Evolutionary conservation across 1,284 basidiomycete species (phyloP).

Genomic region (Irpex lacteus): DNA sequence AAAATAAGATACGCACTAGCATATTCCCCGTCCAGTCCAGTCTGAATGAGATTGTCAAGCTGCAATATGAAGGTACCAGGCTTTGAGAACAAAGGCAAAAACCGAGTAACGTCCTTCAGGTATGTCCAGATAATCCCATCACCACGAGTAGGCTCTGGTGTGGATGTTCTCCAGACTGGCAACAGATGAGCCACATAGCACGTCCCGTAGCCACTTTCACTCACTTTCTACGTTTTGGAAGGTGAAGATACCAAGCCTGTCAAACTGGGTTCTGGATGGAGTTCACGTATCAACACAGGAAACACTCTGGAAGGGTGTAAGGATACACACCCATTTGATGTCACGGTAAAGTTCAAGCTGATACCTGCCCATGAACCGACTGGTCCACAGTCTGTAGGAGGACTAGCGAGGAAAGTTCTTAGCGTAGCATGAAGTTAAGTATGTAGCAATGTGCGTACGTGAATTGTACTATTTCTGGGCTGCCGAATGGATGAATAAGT

Average conservation of each 20-base stretch:
- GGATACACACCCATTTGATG: constrained; percentile 52
- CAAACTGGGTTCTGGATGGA: constrained; percentile 55
- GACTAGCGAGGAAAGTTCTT: constrained; percentile 37
- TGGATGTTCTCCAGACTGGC: constrained; percentile 75
- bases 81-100: constrained; percentile 64
- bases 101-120: constrained; percentile 73
- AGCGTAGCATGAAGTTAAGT: neutral
- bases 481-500: constrained; percentile 25
- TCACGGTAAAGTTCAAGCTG: constrained; percentile 74
- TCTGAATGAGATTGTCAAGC: constrained; percentile 64
- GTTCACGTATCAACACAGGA: neutral
- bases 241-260: constrained; percentile 69
- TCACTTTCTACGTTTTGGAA: constrained; percentile 74
- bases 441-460: constrained; percentile 40
- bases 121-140: constrained; percentile 80
- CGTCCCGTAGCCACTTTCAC: constrained; percentile 19
- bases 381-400: constrained; percentile 69
- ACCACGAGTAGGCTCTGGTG: constrained; percentile 66
- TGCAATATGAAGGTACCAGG: constrained; percentile 69
- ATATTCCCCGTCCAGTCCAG: constrained; percentile 62
- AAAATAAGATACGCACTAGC: constrained; percentile 42
- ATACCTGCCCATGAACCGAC: constrained; percentile 74
- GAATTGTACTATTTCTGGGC: constrained; percentile 64
- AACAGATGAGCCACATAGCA: neutral
- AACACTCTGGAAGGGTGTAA: neutral